Percentiles rank a stretch among this genome's conserved stretches.
phyloP scores from a whole-genome alignment of 371 early-diverging fungal genomes.

The Actinomortierella wolfii region DNA sequence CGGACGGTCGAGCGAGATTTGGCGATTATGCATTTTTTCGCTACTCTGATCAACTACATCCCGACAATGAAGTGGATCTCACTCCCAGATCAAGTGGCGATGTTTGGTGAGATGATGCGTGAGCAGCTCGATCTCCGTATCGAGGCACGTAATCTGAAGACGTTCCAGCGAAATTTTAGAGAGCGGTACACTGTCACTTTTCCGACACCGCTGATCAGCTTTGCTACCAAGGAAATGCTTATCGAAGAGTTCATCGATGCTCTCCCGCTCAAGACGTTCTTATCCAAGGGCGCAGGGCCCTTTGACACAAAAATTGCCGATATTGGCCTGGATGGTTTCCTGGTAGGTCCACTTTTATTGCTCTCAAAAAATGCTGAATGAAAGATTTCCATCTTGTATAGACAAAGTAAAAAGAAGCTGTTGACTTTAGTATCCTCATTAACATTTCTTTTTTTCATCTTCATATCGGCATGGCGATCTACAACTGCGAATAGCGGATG shows the following conservation, averaged over 20 bases:
- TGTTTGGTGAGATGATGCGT: constrained; percentile 93
- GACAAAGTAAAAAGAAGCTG: not conserved
- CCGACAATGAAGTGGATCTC: constrained; percentile 86
- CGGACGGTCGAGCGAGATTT: constrained; percentile 78
- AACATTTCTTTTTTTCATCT: no score
- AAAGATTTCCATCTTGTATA: not conserved
- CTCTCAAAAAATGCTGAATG: not conserved
- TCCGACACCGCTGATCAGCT: constrained; percentile 69
- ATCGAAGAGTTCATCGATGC: constrained; percentile 86
- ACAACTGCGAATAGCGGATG: constrained; percentile 86
- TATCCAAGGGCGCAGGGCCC: constrained; percentile 55
- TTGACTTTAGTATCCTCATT: no score
- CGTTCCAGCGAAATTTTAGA: constrained; percentile 74
- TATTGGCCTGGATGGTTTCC: constrained; percentile 65
- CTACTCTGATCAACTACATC: constrained; percentile 64
- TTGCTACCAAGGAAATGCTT: constrained; percentile 72
- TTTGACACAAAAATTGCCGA: constrained; percentile 78
- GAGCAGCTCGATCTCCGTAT: constrained; percentile 86
- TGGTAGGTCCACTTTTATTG: constrained; percentile 36
- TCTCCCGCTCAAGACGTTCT: constrained; percentile 74
- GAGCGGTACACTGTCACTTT: constrained; percentile 61
- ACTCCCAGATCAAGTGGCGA: constrained; percentile 83
- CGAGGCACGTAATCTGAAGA: constrained; percentile 79
- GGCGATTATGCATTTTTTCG: constrained; percentile 75
- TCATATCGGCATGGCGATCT: no score